Evolutionary conservation across 768 basidiomycete genomes (phyloP), one percentile per base, ranked within the genome.

Genomic region (Mycena leptocephala): DNA sequence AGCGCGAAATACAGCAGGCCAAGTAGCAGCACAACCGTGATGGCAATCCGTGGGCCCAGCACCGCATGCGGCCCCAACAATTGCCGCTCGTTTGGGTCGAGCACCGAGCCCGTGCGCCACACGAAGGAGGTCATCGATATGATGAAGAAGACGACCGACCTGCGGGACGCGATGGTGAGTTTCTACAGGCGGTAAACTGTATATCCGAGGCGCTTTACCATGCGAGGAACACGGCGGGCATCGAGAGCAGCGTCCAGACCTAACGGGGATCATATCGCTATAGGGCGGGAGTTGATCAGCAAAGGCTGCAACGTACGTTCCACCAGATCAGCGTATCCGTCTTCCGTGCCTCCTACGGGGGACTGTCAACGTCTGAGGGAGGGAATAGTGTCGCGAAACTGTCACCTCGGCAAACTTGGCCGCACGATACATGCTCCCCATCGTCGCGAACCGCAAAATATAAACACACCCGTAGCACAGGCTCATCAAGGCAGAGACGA

Each of bases 401-500:
- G 82, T 28, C 79, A 93, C 94, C 84, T 94, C 92, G 14, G 94
- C 93, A 93, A 94, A 95, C 70, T 89, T 88, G 10, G 92, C 91
- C 1, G 94, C 94, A 72, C 91, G 90, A 78, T 91, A 87, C 91
- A 94, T 93, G 76, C 88, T 93, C 53, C 90, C 88, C 94, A 95
- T 95, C 1, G 89, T 91, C 18, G 90, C 90, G 73, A 95, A 95
- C 32, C 93, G 86, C 20, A 95, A 86, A 20, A 93, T 95, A 82
- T 93, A 95, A 70, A 94, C 88, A 77, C 94, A 94, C 0, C 95
- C 95, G 80, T 91, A 95, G 3, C 89, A 89, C 26, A 95, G 84
- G 77, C 93, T 94, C 90, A 95, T 92, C 74, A 95, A 79, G 1
- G 93, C 92, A 43, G 90, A 94, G 0, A 92, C 86, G 24, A 95